A percentile compares a stretch with the other conserved stretches of the same genome.
phyloP scores from a whole-genome alignment of 805 yeast species.

The Wickerhamomyces alni region DNA sequence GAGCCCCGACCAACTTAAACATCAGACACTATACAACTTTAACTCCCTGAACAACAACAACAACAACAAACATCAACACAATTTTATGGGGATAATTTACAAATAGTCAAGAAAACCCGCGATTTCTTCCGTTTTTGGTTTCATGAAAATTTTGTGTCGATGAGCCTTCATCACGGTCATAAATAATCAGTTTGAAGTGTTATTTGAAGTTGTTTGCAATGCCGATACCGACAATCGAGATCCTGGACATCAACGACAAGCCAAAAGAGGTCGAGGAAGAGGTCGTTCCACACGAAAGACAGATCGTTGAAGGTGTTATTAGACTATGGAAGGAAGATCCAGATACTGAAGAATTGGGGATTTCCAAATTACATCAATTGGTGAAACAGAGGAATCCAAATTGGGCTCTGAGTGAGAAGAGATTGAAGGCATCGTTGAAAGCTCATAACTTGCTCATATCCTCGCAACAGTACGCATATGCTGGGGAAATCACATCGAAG shows the following conservation, averaged over 20 bases:
- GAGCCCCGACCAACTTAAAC: too few relatives aligned
- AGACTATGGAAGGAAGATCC: conserved; percentile 66
- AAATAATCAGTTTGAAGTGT: too few relatives aligned
- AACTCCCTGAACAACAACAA: too few relatives aligned
- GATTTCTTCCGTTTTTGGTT: too few relatives aligned
- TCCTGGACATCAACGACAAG: conserved; percentile 26
- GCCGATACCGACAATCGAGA: conserved; percentile 14
- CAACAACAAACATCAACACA: too few relatives aligned
- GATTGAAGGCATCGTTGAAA: conserved; percentile 48
- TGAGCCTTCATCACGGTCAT: background rate
- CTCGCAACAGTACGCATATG: conserved; percentile 41
- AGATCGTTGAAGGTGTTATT: conserved; percentile 43
- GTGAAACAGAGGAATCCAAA: conserved; percentile 46
- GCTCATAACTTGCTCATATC: conserved; percentile 47
- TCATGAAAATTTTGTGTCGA: too few relatives aligned
- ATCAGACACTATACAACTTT: too few relatives aligned
- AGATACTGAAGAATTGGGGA: conserved; percentile 49
- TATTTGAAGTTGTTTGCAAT: too few relatives aligned
- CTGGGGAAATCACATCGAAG: conserved; percentile 45
- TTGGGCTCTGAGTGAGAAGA: conserved; percentile 60
- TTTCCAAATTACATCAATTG: conserved; percentile 43
- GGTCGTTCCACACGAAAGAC: conserved; percentile 22
- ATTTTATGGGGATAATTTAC: too few relatives aligned
- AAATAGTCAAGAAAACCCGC: too few relatives aligned
- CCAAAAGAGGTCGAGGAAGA: conserved; percentile 10